Conservation (phyloP, 768 basidiomycete species). For the Podaxis sp. region DNA sequence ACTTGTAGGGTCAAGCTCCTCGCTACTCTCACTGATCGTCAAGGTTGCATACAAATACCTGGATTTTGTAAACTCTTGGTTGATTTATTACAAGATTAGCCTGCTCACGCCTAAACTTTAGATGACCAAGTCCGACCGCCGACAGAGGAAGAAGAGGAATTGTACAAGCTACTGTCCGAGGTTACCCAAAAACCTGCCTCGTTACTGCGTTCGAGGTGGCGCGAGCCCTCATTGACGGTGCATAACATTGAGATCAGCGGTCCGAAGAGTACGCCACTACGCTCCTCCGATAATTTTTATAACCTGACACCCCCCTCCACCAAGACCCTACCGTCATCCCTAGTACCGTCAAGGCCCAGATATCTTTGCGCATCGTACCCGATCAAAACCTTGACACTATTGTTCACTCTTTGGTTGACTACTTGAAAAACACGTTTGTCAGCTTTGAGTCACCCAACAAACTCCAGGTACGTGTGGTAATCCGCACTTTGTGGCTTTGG, state of each 20-base stretch:
- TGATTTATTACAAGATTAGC: neutral
- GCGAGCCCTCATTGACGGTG: conserved; percentile 87
- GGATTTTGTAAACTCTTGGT: conserved; percentile 68
- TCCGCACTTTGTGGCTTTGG: neutral
- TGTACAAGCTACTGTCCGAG: conserved; percentile 68
- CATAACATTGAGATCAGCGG: conserved; percentile 85
- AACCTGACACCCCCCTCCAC: neutral
- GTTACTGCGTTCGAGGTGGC: conserved; percentile 78
- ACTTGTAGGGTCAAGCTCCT: conserved; percentile 71
- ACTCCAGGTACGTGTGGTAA: conserved; percentile 52
- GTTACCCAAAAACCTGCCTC: conserved; percentile 69
- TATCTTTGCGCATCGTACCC: conserved; percentile 92
- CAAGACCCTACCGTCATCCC: conserved; percentile 90
- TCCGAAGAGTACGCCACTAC: conserved; percentile 59
- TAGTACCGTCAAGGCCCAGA: conserved; percentile 74
- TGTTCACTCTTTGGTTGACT: conserved; percentile 54
- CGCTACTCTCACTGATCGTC: conserved; percentile 61
- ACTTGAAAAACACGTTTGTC: conserved; percentile 60
- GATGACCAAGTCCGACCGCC: conserved; percentile 77
- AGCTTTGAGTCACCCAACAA: conserved; percentile 65
- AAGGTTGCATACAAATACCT: conserved; percentile 66
- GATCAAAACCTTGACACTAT: conserved; percentile 83
- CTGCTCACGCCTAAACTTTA: conserved; percentile 25
- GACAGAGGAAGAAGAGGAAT: conserved; percentile 62
- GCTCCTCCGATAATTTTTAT: neutral